Percentiles rank a stretch among this genome's conserved stretches.
Conservation (phyloP, 2,329 filamentous ascomycete species). For the Aspergillus hortae region DNA sequence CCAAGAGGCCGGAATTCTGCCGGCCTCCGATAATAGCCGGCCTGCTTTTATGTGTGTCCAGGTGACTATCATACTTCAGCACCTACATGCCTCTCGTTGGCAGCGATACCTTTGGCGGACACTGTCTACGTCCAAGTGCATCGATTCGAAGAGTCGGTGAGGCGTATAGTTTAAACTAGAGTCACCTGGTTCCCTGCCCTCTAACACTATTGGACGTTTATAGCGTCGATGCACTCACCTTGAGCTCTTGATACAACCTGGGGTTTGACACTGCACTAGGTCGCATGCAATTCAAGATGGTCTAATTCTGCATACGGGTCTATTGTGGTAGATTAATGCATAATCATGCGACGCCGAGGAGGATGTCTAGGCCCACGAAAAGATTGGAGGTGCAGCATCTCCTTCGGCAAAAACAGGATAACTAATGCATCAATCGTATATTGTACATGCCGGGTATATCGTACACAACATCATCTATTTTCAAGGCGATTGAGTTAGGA, state of each 20-base stretch:
- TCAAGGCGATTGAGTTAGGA: neutral
- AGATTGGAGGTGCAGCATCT: neutral
- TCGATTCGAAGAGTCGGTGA: neutral
- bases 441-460: conserved; percentile 18
- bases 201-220: neutral
- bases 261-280: neutral
- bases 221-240: neutral
- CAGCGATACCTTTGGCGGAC: neutral
- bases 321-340: too few species aligned
- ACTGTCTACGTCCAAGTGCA: neutral
- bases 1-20: conserved; percentile 40
- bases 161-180: neutral
- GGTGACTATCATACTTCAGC: too few species aligned
- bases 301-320: neutral
- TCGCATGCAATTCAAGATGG: too few species aligned
- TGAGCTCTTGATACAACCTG: neutral
- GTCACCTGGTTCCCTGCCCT: neutral
- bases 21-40: conserved; percentile 39
- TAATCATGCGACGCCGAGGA: neutral
- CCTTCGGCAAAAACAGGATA: neutral
- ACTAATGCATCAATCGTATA: conserved; percentile 6
- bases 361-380: neutral
- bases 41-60: conserved; percentile 9
- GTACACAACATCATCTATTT: conserved; percentile 4
- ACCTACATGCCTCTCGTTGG: too few species aligned